Percentiles rank a stretch among this genome's conserved stretches.
Conservation (phyloP, 345 rosid species). For the Salix dunnii region DNA sequence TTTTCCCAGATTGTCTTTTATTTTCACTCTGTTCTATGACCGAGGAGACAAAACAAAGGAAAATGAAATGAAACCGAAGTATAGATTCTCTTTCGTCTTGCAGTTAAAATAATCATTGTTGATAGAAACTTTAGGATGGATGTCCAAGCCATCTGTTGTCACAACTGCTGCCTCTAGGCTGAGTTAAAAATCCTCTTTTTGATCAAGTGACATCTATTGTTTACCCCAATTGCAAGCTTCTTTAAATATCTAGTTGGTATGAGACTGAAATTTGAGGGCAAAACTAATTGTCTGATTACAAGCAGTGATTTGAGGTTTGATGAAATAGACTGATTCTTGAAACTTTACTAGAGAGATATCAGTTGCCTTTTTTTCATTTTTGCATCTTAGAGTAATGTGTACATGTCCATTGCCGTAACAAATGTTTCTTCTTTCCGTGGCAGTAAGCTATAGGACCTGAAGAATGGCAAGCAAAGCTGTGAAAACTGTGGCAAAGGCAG, state of each 20-base stretch:
- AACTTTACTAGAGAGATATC: neutral
- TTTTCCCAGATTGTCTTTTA: no score
- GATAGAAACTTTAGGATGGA: neutral
- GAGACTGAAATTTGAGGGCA: neutral
- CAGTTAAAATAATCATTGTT: neutral
- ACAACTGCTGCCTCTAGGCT: neutral
- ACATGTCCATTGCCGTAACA: neutral
- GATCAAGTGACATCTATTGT: neutral
- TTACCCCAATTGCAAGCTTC: neutral
- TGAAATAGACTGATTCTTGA: neutral
- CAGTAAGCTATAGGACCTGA: neutral
- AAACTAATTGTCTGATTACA: neutral
- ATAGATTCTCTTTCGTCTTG: neutral
- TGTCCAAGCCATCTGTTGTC: neutral
- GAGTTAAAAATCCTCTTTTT: neutral
- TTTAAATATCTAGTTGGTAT: neutral
- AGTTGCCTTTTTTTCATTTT: neutral
- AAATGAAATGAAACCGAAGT: neutral
- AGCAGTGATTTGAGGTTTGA: neutral
- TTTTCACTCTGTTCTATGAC: no score
- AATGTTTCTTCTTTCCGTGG: neutral
- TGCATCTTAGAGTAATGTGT: neutral
- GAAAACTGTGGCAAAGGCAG: slow-evolving; percentile 50
- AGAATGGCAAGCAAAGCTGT: slow-evolving; percentile 80
- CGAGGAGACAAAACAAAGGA: no score